Evolutionary conservation across 331 rosid species (phyloP).

Genomic region (Cydonia oblonga): DNA sequence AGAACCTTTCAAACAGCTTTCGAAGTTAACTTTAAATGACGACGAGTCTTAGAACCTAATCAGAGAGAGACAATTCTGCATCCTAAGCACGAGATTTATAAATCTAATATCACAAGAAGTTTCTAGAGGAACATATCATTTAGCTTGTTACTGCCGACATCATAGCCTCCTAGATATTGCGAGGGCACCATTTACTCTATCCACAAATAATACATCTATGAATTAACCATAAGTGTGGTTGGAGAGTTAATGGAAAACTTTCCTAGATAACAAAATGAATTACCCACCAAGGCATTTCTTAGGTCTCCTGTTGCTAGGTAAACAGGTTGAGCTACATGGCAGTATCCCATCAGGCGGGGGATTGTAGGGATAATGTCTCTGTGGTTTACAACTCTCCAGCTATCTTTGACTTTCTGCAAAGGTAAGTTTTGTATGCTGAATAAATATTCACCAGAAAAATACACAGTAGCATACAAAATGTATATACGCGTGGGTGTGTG

Average conservation of each 20-base stretch:
- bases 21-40: neutral
- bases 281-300: slow-evolving; percentile 53
- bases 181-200: neutral
- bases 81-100: neutral
- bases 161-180: too few species aligned
- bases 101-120: neutral
- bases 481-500: neutral
- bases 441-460: slow-evolving; percentile 2
- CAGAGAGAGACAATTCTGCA: neutral
- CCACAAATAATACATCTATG: neutral
- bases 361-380: slow-evolving; percentile 94
- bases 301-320: slow-evolving; percentile 75
- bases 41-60: neutral
- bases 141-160: neutral
- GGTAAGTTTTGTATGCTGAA: neutral
- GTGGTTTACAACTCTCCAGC: slow-evolving; percentile 98
- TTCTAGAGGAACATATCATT: neutral
- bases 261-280: neutral
- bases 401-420: slow-evolving; percentile 87
- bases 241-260: neutral
- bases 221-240: neutral
- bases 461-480: neutral
- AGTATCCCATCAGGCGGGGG: slow-evolving; percentile 95
- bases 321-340: slow-evolving; percentile 89
- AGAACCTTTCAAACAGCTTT: neutral